phyloP scores from a whole-genome alignment of 1,284 basidiomycete species.

The Ganoderma lingzhi region DNA sequence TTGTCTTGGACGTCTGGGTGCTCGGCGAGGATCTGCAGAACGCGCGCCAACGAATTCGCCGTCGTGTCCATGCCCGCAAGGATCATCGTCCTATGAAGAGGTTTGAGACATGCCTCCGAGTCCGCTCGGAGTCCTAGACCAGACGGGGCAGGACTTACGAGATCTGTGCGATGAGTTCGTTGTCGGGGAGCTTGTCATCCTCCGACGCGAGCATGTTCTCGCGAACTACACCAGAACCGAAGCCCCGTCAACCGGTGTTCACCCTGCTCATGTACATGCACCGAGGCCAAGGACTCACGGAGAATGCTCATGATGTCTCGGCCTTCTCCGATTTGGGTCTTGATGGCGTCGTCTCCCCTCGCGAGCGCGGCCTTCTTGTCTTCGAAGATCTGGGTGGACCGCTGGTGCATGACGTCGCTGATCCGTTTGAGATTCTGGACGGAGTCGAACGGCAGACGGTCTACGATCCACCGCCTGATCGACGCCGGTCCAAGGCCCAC shows the following conservation, averaged over 20 bases:
- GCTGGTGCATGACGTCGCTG: constrained; percentile 29
- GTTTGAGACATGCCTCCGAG: no score
- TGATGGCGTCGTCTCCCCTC: constrained; percentile 34
- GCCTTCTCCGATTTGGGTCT: constrained; percentile 38
- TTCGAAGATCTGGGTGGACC: constrained; percentile 30
- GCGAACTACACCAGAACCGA: no score
- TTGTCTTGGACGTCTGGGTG: constrained; percentile 33
- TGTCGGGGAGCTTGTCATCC: constrained; percentile 27
- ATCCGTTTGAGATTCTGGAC: constrained; percentile 29
- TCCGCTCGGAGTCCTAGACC: no score
- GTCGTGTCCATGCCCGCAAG: constrained; percentile 35
- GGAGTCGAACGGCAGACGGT: constrained; percentile 18
- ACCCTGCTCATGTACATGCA: no score
- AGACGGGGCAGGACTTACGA: no score
- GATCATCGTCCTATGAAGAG: no score
- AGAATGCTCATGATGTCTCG: constrained; percentile 45
- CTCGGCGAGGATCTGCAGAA: constrained; percentile 30
- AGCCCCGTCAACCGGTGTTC: no score
- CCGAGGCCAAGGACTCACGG: constrained; percentile 33
- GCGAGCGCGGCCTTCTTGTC: constrained; percentile 36
- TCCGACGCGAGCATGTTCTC: no score
- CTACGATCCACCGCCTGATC: constrained; percentile 26
- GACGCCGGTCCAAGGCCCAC: constrained; percentile 21
- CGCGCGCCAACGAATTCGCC: constrained; percentile 31
- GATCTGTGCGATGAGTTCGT: constrained; percentile 32